phyloP scores from a whole-genome alignment of 306 rosid species.

The Calophaca sinica region DNA sequence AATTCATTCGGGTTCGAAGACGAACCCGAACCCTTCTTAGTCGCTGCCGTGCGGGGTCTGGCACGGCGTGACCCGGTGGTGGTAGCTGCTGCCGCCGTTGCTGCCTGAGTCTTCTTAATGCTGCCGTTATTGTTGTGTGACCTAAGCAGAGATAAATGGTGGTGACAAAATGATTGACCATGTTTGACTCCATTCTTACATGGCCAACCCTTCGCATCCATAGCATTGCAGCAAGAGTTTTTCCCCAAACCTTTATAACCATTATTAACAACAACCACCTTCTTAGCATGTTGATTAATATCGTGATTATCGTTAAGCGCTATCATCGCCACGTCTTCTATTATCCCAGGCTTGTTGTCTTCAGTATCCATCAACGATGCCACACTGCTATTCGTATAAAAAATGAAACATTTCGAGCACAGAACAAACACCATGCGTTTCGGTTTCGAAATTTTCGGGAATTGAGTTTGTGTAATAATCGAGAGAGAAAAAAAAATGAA shows the following conservation, averaged over 20 bases:
- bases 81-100: neutral
- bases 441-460: neutral
- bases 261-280: neutral
- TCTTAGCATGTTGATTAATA: neutral
- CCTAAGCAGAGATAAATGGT: constrained; percentile 51
- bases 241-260: neutral
- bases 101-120: neutral
- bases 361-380: constrained; percentile 59
- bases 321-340: constrained; percentile 24
- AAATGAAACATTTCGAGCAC: neutral
- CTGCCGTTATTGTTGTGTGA: constrained; percentile 28
- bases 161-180: constrained; percentile 53
- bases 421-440: neutral
- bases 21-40: constrained; percentile 24
- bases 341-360: neutral
- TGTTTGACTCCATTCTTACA: constrained; percentile 54
- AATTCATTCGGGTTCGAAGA: constrained; percentile 66
- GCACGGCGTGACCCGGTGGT: constrained; percentile 23
- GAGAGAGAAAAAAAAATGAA: neutral
- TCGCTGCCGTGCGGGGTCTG: constrained; percentile 25
- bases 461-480: no score
- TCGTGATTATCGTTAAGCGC: constrained; percentile 22
- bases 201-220: constrained; percentile 55
- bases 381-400: constrained; percentile 45
- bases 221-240: constrained; percentile 18